phyloP scores from a whole-genome alignment of 441 rosid species.

The Rhodomyrtus psidioides region DNA sequence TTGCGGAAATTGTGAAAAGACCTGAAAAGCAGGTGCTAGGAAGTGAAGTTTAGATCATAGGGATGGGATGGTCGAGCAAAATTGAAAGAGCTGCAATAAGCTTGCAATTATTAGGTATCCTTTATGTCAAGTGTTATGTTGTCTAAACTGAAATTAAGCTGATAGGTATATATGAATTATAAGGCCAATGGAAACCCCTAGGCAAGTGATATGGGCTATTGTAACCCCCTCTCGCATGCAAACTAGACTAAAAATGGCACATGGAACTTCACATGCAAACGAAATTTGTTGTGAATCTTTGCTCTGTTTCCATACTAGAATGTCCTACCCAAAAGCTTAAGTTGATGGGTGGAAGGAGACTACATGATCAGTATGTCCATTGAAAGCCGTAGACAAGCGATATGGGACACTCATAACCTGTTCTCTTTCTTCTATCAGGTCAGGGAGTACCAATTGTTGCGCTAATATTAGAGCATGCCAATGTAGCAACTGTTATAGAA shows the following conservation, averaged over 20 bases:
- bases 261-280: not conserved
- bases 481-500: not conserved
- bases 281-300: not conserved
- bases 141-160: not conserved
- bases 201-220: not conserved
- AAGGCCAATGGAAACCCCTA: not conserved
- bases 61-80: not conserved
- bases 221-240: not conserved
- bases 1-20: not conserved
- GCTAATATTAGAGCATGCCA: not conserved
- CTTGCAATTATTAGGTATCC: not conserved
- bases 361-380: not conserved
- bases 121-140: not conserved
- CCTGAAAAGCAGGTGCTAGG: not conserved
- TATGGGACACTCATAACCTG: not conserved
- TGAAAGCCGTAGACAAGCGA: not conserved
- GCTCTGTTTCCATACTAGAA: not conserved
- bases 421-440: not conserved
- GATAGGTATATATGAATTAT: not conserved
- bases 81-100: not conserved
- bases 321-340: not conserved
- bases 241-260: not conserved
- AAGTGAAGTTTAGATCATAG: not conserved
- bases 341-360: not conserved
- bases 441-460: not conserved